These are phyloP conservation scores for Atalantia buxifolia DNA, from an alignment of 345 rosid genomes.

Conservation along the genomic window DNA sequence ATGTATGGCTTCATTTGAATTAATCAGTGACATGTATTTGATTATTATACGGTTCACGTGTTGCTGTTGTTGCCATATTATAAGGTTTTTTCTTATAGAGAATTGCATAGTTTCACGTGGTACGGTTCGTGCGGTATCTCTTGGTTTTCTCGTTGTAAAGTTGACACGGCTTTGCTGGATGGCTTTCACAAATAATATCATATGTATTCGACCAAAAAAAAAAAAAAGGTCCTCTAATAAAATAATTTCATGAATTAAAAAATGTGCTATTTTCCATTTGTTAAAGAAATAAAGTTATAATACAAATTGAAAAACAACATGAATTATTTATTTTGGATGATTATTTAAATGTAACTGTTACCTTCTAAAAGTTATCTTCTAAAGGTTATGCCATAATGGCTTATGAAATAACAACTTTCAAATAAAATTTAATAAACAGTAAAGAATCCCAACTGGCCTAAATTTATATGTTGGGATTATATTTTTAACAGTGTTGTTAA, in stretches of 20 bases:
- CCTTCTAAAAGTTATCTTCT: too few relatives aligned
- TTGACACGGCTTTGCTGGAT: not conserved
- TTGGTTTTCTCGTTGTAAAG: not conserved
- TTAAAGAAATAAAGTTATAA: too few relatives aligned
- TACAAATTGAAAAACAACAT: too few relatives aligned
- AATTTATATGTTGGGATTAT: too few relatives aligned
- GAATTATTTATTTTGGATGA: too few relatives aligned
- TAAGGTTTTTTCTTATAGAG: not conserved
- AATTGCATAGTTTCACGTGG: not conserved
- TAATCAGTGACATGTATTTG: not conserved
- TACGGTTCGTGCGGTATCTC: not conserved
- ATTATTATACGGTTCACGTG: constrained; percentile 6
- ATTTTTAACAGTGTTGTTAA: too few relatives aligned
- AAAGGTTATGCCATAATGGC: too few relatives aligned
- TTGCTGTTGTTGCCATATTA: not conserved
- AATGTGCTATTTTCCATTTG: too few relatives aligned
- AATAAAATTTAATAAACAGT: too few relatives aligned
- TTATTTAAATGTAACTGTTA: too few relatives aligned
- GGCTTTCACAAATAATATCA: not conserved
- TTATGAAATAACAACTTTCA: too few relatives aligned
- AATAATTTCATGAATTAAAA: not conserved
- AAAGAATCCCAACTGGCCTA: too few relatives aligned
- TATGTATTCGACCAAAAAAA: not conserved
- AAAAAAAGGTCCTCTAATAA: not conserved
- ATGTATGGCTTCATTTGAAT: not conserved